These are phyloP conservation scores for Chaetomium cochliodes DNA, from an alignment of 495 filamentous ascomycete species.

Conservation along the genomic window DNA sequence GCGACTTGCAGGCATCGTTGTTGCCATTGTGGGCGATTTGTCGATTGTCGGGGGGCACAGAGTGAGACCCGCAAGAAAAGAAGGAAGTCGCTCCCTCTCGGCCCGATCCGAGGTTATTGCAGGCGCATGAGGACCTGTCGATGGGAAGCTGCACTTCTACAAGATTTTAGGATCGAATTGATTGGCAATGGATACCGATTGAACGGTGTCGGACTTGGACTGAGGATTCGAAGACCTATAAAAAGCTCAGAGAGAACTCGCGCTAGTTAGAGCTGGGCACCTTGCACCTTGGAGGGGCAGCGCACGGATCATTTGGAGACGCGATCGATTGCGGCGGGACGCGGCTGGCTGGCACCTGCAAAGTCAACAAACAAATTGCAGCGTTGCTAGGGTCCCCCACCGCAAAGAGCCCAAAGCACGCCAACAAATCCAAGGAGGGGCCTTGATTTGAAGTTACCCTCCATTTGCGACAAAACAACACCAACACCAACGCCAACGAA, in stretches of 20 bases:
- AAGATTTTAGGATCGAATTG: background rate
- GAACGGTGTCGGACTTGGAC: background rate
- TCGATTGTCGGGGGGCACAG: constrained; percentile 6
- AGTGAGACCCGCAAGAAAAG: constrained; percentile 9
- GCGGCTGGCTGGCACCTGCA: constrained; percentile 16
- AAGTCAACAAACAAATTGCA: constrained; percentile 45
- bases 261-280: background rate
- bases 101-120: constrained; percentile 18
- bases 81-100: constrained; percentile 14
- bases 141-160: background rate
- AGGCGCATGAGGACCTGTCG: constrained; percentile 11
- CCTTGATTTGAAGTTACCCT: background rate
- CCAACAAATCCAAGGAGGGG: constrained; percentile 21
- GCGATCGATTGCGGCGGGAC: constrained; percentile 24
- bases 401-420: constrained; percentile 1
- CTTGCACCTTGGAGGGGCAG: constrained; percentile 25
- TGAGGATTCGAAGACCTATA: background rate
- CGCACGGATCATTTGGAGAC: constrained; percentile 26
- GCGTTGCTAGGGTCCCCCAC: constrained; percentile 44
- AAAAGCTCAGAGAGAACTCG: background rate
- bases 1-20: constrained; percentile 29
- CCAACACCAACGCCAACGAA: constrained; percentile 23
- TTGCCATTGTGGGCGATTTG: constrained; percentile 25
- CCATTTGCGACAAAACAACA: constrained; percentile 24
- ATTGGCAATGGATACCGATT: constrained; percentile 8